Conservation (phyloP, 2,329 filamentous ascomycete genomes). For the Ophiostoma angusticollis region DNA sequence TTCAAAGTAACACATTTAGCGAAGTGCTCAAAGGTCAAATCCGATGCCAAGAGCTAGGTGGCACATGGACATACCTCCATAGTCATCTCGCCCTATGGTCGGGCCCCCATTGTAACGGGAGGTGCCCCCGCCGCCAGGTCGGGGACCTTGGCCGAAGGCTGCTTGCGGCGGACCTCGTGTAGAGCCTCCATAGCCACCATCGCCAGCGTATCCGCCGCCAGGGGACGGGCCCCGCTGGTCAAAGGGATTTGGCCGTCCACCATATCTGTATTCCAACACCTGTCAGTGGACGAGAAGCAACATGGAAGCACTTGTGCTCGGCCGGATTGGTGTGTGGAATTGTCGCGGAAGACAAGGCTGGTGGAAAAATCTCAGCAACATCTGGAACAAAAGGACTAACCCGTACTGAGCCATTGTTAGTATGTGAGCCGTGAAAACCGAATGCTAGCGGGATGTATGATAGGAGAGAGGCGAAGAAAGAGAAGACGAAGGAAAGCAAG, state of each 20-base stretch:
- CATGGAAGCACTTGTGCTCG: no score
- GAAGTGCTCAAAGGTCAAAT: no score
- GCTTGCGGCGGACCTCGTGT: constrained; percentile 18
- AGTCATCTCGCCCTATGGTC: constrained; percentile 24
- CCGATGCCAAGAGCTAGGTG: neutral
- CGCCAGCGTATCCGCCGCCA: constrained; percentile 21
- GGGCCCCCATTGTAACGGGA: constrained; percentile 17
- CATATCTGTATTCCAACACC: constrained; percentile 32
- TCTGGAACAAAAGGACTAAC: constrained; percentile 30
- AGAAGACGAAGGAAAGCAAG: constrained; percentile 6
- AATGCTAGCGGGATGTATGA: no score
- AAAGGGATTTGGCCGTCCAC: constrained; percentile 43
- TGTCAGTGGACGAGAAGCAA: constrained; percentile 19
- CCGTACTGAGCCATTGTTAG: constrained; percentile 41
- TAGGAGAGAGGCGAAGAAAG: constrained; percentile 3
- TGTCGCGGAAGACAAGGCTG: no score
- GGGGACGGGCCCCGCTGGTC: constrained; percentile 44
- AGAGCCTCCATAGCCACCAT: constrained; percentile 25
- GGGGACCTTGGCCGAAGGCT: constrained; percentile 20
- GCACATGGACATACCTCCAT: constrained; percentile 20
- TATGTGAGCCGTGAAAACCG: constrained; percentile 7
- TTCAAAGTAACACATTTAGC: neutral
- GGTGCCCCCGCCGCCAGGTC: constrained; percentile 17
- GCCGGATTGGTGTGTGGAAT: no score
- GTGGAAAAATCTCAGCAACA: no score